Evolutionary conservation across 2,329 filamentous ascomycete genomes (phyloP).

Genomic region (Ceratocystis harringtonii): DNA sequence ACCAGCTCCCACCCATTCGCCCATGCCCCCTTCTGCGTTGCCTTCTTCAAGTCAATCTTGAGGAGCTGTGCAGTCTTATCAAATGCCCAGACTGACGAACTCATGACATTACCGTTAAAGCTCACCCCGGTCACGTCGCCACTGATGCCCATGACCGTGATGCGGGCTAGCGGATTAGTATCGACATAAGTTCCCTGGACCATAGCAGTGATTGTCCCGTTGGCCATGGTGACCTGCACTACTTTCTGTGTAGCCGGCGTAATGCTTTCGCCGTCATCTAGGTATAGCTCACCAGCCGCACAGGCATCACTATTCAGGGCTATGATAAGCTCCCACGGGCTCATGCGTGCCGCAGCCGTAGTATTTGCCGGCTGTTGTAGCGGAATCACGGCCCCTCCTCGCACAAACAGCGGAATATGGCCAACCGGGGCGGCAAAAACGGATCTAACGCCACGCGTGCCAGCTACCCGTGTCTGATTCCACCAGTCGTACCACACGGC

Average conservation of each 20-base stretch:
- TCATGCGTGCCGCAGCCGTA: slow-evolving; percentile 44
- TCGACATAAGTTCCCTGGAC: slow-evolving; percentile 40
- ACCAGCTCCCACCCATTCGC: slow-evolving; percentile 33
- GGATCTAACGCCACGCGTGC: slow-evolving; percentile 16
- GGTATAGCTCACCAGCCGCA: slow-evolving; percentile 53
- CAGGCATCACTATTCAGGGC: slow-evolving; percentile 46
- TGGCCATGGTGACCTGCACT: slow-evolving; percentile 34
- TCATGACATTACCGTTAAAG: slow-evolving; percentile 36
- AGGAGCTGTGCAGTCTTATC: slow-evolving; percentile 34
- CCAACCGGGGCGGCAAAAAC: slow-evolving; percentile 19
- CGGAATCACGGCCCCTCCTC: slow-evolving; percentile 50
- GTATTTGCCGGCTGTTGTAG: slow-evolving; percentile 46
- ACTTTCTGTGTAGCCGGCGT: slow-evolving; percentile 40
- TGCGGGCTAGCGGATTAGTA: slow-evolving; percentile 41
- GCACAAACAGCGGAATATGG: slow-evolving; percentile 52
- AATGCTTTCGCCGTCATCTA: slow-evolving; percentile 62
- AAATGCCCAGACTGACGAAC: slow-evolving; percentile 30
- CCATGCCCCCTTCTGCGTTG: slow-evolving; percentile 45
- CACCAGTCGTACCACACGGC: slow-evolving; percentile 38
- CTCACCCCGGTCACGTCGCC: slow-evolving; percentile 29
- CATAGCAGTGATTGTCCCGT: slow-evolving; percentile 32
- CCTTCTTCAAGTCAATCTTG: slow-evolving; percentile 34
- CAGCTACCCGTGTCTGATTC: slow-evolving; percentile 31
- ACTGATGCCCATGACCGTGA: slow-evolving; percentile 46
- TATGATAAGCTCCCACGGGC: slow-evolving; percentile 57